Conservation (phyloP, 768 basidiomycete genomes). For the Termitomyces sp. region DNA sequence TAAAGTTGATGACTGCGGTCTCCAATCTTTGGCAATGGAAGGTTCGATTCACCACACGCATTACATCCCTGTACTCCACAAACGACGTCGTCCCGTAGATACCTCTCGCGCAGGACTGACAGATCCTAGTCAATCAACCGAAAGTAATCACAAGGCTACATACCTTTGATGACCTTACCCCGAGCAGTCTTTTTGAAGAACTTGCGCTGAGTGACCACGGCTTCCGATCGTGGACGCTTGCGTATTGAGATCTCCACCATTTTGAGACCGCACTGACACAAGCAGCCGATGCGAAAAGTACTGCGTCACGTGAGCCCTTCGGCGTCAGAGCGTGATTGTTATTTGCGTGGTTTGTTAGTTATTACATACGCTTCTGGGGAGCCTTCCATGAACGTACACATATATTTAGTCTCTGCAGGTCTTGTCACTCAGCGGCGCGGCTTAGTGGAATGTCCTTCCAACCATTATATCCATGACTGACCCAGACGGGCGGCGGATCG, state of each 20-base stretch:
- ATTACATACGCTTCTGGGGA: too few species aligned
- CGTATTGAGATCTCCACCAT: slow-evolving; percentile 54
- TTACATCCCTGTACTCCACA: slow-evolving; percentile 78
- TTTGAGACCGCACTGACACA: background rate
- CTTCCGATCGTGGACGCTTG: slow-evolving; percentile 67
- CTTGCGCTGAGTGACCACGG: slow-evolving; percentile 75
- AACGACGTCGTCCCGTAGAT: slow-evolving; percentile 85
- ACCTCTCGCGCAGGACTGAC: slow-evolving; percentile 86
- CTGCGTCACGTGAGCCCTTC: background rate
- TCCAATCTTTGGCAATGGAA: slow-evolving; percentile 54
- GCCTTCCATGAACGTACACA: too few species aligned
- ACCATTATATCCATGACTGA: too few species aligned
- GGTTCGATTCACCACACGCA: slow-evolving; percentile 44
- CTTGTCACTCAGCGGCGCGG: too few species aligned
- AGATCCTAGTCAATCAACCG: background rate
- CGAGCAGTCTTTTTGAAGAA: slow-evolving; percentile 95
- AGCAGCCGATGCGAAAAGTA: background rate
- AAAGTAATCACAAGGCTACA: slow-evolving; percentile 5
- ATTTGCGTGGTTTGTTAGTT: too few species aligned
- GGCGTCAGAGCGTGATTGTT: too few species aligned
- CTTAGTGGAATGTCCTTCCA: too few species aligned
- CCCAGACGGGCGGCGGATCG: too few species aligned
- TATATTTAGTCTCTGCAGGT: too few species aligned
- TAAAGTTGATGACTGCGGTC: slow-evolving; percentile 50
- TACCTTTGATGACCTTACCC: slow-evolving; percentile 93